These are phyloP conservation scores for Aspergillus japonicus DNA, from an alignment of 2,329 filamentous ascomycete species.

Conservation along the genomic window DNA sequence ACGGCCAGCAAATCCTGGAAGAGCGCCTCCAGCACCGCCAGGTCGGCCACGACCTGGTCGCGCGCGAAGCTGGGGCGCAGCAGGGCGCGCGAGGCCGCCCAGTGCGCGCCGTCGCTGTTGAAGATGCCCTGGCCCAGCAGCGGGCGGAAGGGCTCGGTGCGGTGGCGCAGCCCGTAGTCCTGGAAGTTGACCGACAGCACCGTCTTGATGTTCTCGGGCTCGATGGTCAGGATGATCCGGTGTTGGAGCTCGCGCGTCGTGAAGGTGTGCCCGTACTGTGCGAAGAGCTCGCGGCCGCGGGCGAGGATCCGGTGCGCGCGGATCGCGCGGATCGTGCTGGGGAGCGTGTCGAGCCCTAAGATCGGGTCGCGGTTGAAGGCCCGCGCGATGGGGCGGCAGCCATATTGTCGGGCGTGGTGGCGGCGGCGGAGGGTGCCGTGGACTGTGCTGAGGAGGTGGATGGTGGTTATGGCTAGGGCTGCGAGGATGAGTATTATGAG, in stretches of 20 bases:
- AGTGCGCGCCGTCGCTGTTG: constrained; percentile 15
- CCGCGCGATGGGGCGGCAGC: constrained; percentile 15
- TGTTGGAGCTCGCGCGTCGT: constrained; percentile 12
- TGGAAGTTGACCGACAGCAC: constrained; percentile 53
- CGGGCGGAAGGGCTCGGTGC: constrained; percentile 15
- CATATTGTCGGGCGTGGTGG: constrained; percentile 16
- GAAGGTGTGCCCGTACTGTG: constrained; percentile 12
- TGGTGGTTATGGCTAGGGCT: background rate
- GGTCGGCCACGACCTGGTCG: constrained; percentile 7
- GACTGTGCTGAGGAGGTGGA: background rate
- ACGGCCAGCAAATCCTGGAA: background rate
- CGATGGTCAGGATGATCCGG: constrained; percentile 31
- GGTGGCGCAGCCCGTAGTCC: constrained; percentile 48
- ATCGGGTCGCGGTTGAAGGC: constrained; percentile 19
- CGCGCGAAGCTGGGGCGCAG: constrained; percentile 21
- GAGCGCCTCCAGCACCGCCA: background rate
- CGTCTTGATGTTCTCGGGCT: constrained; percentile 56
- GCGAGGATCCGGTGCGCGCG: constrained; percentile 3
- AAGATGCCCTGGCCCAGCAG: constrained; percentile 26
- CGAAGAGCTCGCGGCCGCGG: background rate
- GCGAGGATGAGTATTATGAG: background rate
- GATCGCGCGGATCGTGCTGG: background rate
- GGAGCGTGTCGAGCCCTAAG: constrained; percentile 15
- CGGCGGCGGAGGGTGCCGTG: constrained; percentile 17
- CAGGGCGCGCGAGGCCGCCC: constrained; percentile 15